Conservation (phyloP, 768 basidiomycete genomes). For the Leccinum arenicola region DNA sequence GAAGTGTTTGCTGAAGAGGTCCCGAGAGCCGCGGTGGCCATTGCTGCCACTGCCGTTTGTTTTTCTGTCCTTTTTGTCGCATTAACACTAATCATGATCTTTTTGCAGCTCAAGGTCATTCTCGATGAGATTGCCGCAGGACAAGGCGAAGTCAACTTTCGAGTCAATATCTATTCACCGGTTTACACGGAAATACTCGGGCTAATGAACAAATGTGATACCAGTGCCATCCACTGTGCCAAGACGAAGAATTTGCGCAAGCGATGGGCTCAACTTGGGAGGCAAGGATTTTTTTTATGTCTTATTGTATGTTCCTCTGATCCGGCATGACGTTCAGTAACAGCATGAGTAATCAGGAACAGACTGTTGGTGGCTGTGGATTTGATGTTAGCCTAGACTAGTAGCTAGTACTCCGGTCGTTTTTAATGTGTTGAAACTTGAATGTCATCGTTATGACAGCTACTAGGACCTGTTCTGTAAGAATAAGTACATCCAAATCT, state of each 20-base stretch:
- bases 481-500: too few relatives aligned
- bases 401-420: too few relatives aligned
- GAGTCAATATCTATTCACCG: not conserved
- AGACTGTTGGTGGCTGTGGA: too few relatives aligned
- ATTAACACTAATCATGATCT: not conserved
- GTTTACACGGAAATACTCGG: not conserved
- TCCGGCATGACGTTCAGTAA: not conserved
- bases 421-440: too few relatives aligned
- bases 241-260: not conserved
- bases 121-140: not conserved
- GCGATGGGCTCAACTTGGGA: not conserved
- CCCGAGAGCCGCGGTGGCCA: not conserved
- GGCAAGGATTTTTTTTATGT: not conserved
- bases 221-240: not conserved
- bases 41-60: not conserved
- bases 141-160: not conserved
- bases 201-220: not conserved
- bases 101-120: not conserved
- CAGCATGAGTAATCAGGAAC: not conserved
- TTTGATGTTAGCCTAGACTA: too few relatives aligned
- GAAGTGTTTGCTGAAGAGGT: constrained; percentile 2
- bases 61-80: not conserved
- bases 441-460: too few relatives aligned
- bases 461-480: too few relatives aligned
- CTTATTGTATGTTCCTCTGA: not conserved